These are phyloP conservation scores for Fusarium siculi DNA, from an alignment of 2,329 filamentous ascomycete genomes.

Conservation along the genomic window DNA sequence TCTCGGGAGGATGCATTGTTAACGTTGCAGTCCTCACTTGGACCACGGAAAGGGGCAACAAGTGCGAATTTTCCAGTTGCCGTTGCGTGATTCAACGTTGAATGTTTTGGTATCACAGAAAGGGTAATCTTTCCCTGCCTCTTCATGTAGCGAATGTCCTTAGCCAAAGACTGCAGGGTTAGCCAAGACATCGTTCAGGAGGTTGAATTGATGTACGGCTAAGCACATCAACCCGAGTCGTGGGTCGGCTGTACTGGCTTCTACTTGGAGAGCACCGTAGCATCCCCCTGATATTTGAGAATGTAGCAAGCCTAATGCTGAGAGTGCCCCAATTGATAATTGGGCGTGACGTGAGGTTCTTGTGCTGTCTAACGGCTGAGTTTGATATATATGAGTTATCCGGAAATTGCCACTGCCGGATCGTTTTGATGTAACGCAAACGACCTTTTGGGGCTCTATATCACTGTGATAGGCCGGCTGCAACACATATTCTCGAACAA, in stretches of 20 bases:
- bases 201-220: neutral
- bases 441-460: conserved; percentile 19
- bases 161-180: neutral
- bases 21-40: conserved; percentile 23
- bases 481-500: conserved; percentile 24
- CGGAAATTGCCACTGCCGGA: conserved; percentile 26
- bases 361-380: conserved; percentile 10
- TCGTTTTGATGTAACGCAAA: conserved; percentile 34
- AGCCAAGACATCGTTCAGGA: neutral
- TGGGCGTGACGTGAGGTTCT: neutral
- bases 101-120: conserved; percentile 8
- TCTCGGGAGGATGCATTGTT: conserved; percentile 35
- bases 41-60: conserved; percentile 21
- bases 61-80: conserved; percentile 3
- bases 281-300: neutral
- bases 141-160: neutral
- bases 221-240: neutral
- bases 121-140: conserved; percentile 1
- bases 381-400: conserved; percentile 11
- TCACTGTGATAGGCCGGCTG: conserved; percentile 16
- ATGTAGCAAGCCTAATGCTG: neutral
- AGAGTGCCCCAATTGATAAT: neutral
- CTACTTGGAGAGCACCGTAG: neutral
- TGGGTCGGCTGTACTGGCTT: neutral
- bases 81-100: conserved; percentile 5